phyloP scores from a whole-genome alignment of 2,329 filamentous ascomycete species.

The Hortaea werneckii region DNA sequence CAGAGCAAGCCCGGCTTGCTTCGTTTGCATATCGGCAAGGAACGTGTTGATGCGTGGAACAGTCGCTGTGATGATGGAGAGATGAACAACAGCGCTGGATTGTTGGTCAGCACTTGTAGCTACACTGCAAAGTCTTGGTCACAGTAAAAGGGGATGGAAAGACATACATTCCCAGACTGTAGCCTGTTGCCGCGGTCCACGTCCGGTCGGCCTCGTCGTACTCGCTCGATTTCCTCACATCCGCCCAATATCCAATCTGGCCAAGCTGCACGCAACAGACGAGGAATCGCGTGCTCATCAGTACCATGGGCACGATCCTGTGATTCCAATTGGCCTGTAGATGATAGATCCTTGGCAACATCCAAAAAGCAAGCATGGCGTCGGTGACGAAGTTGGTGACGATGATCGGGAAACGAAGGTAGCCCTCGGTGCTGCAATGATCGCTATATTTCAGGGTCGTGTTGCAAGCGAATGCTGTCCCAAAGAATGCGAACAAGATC shows the following conservation, averaged over 20 bases:
- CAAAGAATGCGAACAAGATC: constrained; percentile 8
- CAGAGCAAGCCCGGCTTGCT: constrained; percentile 7
- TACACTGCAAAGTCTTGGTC: background rate
- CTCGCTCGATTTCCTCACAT: background rate
- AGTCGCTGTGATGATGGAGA: constrained; percentile 8
- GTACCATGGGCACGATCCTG: constrained; percentile 3
- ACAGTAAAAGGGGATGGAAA: background rate
- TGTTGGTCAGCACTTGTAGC: background rate
- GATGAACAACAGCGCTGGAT: constrained; percentile 3
- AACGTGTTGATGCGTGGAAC: constrained; percentile 10
- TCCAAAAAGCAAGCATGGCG: constrained; percentile 16
- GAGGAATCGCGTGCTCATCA: constrained; percentile 5
- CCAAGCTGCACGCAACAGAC: constrained; percentile 6
- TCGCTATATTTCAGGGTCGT: constrained; percentile 5
- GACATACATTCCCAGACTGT: constrained; percentile 1
- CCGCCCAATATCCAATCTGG: constrained; percentile 2
- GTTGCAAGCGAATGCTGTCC: constrained; percentile 11
- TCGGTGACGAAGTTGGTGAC: constrained; percentile 17
- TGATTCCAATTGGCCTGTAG: constrained; percentile 9
- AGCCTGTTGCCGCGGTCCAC: background rate
- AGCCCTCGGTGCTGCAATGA: constrained; percentile 9
- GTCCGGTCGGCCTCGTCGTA: constrained; percentile 1
- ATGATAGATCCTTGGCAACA: constrained; percentile 16
- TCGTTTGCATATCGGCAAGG: constrained; percentile 8
- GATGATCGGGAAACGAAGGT: constrained; percentile 12